These are phyloP conservation scores for Ceratocystis eucalypticola DNA, from an alignment of 2,329 filamentous ascomycete genomes.

Conservation along the genomic window DNA sequence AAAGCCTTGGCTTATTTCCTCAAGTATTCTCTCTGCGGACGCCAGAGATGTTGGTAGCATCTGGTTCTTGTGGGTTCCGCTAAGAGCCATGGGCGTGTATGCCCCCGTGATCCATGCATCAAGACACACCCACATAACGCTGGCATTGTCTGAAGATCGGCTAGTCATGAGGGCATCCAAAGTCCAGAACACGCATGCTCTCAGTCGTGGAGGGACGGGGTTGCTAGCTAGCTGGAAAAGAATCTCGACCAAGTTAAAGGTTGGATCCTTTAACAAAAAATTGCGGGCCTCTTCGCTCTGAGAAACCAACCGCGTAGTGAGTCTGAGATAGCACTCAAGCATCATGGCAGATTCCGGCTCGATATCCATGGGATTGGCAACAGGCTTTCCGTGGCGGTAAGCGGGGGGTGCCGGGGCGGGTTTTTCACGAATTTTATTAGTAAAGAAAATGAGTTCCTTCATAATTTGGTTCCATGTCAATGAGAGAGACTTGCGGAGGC, in stretches of 20 bases:
- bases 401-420: conserved; percentile 33
- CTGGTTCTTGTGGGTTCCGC: conserved; percentile 20
- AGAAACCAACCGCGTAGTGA: conserved; percentile 68
- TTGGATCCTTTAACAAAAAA: conserved; percentile 55
- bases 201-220: conserved; percentile 59
- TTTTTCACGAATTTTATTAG: conserved; percentile 62
- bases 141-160: conserved; percentile 53
- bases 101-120: conserved; percentile 65
- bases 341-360: conserved; percentile 94
- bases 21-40: conserved; percentile 52
- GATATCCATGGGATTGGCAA: conserved; percentile 55
- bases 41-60: conserved; percentile 15
- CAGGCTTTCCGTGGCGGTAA: conserved; percentile 46
- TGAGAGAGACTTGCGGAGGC: conserved; percentile 68
- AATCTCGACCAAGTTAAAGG: conserved; percentile 55
- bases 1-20: conserved; percentile 62
- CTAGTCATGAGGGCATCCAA: conserved; percentile 61
- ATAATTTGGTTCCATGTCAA: conserved; percentile 91
- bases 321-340: conserved; percentile 82
- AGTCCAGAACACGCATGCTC: conserved; percentile 72
- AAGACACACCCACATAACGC: conserved; percentile 64
- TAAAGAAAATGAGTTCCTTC: conserved; percentile 75
- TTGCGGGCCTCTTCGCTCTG: conserved; percentile 59
- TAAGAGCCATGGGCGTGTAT: conserved; percentile 28
- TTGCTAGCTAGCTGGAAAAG: conserved; percentile 70